phyloP scores from a whole-genome alignment of 108 stramenopile genomes.

The Cyclostephanos invisitatus region DNA sequence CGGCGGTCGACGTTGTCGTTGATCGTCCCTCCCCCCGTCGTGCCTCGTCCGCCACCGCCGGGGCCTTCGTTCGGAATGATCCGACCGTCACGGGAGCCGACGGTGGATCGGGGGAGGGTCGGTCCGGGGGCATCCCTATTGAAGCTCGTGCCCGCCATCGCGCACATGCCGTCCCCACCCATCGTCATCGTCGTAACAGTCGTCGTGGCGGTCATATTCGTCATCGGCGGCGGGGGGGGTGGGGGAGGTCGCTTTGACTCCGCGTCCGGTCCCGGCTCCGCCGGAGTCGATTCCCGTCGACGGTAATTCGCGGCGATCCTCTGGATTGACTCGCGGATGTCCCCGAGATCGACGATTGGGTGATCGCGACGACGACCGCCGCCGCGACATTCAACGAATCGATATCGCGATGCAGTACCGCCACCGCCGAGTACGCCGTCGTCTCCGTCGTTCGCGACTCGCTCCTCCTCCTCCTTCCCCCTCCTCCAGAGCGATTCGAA shows the following conservation, averaged over 20 bases:
- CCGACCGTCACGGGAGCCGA: neutral
- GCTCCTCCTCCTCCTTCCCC: neutral
- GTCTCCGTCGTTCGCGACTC: neutral
- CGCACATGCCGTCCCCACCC: neutral
- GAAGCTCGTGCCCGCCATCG: neutral
- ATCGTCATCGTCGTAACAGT: neutral
- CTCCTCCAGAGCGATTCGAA: constrained; percentile 28
- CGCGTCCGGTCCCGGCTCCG: constrained; percentile 15
- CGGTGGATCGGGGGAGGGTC: neutral
- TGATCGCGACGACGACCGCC: neutral
- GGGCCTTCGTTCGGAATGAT: neutral
- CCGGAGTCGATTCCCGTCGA: constrained; percentile 27
- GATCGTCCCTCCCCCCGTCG: neutral
- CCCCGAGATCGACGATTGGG: constrained; percentile 16
- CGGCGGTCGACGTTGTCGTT: neutral
- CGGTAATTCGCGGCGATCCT: constrained; percentile 6
- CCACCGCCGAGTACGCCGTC: neutral
- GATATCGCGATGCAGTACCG: neutral
- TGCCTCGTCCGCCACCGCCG: neutral
- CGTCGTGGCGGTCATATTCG: neutral
- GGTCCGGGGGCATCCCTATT: neutral
- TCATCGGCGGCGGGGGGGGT: neutral
- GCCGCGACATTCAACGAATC: neutral
- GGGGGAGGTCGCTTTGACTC: neutral
- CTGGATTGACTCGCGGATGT: constrained; percentile 25